Percentiles rank a stretch among this genome's conserved stretches.
Evolutionary conservation across 176 grass and related monocot species (phyloP).

Genomic region (Musa troglodytarum): DNA sequence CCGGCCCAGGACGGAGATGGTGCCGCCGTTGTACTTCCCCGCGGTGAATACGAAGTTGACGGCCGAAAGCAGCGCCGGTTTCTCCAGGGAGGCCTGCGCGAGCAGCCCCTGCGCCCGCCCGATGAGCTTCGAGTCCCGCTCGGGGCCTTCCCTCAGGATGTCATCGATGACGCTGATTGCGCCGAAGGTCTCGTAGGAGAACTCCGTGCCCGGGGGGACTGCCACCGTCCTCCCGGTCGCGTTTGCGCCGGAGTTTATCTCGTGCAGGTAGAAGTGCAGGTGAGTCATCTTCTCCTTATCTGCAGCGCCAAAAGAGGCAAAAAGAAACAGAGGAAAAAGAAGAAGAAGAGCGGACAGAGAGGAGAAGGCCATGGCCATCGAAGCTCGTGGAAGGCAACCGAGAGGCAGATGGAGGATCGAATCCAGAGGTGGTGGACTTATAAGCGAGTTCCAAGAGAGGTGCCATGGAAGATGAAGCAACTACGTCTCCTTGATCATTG

Average conservation of each 20-base stretch:
- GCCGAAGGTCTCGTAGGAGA: conserved; percentile 14
- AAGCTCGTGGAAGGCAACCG: too few relatives aligned
- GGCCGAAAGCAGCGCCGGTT: conserved; percentile 14
- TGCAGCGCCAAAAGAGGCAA: not conserved
- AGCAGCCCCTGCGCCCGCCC: conserved; percentile 34
- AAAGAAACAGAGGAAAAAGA: not conserved
- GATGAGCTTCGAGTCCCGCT: conserved; percentile 15
- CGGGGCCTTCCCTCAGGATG: conserved; percentile 26
- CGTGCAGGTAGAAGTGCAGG: conserved; percentile 29
- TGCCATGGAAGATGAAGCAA: too few relatives aligned
- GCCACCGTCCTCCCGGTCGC: conserved; percentile 4
- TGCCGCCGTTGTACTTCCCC: conserved; percentile 31
- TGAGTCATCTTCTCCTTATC: not conserved
- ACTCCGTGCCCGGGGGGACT: not conserved
- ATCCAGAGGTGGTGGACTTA: too few relatives aligned
- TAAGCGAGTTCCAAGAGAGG: too few relatives aligned
- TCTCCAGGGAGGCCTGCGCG: conserved; percentile 11
- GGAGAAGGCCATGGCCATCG: not conserved
- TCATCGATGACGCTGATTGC: conserved; percentile 9
- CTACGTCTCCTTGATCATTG: too few relatives aligned
- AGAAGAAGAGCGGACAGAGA: not conserved
- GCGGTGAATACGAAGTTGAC: conserved; percentile 26
- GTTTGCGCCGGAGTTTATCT: conserved; percentile 14
- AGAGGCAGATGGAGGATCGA: too few relatives aligned
- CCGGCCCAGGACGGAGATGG: conserved; percentile 20